Base-by-base conservation (phyloP, 2,329 filamentous ascomycete species). In the Ceratocystis alfenasii region DNA sequence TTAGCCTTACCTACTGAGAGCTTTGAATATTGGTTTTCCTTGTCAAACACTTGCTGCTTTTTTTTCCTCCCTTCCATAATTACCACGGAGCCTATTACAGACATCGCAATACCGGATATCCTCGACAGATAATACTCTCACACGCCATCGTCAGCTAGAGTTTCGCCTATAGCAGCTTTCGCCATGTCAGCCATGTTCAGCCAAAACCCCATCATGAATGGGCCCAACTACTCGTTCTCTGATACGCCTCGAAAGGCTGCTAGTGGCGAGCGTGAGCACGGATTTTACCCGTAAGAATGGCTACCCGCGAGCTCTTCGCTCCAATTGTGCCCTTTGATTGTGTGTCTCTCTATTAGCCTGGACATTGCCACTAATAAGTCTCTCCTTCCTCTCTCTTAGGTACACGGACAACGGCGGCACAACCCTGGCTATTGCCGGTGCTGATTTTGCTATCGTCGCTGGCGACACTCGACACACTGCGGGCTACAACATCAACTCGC, bases 321-420 rank as follows among this genome's bases (percentile, higher is more conserved):
- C 8, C 10, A 8, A 10, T 36, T 36, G 33, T 36, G 33, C 33
- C 33, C 41, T 30, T 33, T 15, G 8, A 22, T 46, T 2, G 20
- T 15, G 22, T 20, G 10, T 30, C 5, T 25, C 8, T 22, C 41
- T 20, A 25, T n/a, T 30, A 60, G 22, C 25, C 25, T 12, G 4
- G 20, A 15, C 20, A 41, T 6, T 44, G 30, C 15, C 57, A 33
- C 28, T 60, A 68, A 17, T 15, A 66, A 67, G 44, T 2, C 30
- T 63, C 44, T 17, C 41, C 62, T 63, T 65, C 25, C 46, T 30
- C 64, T 69, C 66, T 60, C 46, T 3, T 71, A 94, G 89, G 72
- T 99, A 99, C 78, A 95, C 94, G 70, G 93, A 99, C 80, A 99
- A 99, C 76, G 94, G 94, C 71, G 94, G 94, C 71, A 95, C 91